A percentile compares a stretch with the other conserved stretches of the same genome.
These are phyloP conservation scores for Colletotrichum sp. DNA, from an alignment of 2,329 filamentous ascomycete species.

Conservation along the genomic window DNA sequence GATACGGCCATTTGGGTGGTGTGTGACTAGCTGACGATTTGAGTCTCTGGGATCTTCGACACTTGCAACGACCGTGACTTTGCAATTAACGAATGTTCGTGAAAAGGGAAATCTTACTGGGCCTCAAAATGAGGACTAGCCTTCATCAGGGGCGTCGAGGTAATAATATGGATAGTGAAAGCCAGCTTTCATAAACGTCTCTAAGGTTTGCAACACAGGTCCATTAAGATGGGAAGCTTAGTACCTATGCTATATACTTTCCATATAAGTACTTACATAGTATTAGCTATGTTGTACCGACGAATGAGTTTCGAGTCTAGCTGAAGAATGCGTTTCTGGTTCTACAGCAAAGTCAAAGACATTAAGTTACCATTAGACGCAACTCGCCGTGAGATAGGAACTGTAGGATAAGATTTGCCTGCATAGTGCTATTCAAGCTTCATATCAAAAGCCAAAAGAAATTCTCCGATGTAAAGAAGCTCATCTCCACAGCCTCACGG, in stretches of 20 bases:
- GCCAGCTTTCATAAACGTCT: background rate
- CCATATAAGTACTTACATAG: background rate
- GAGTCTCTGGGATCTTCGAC: background rate
- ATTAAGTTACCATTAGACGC: background rate
- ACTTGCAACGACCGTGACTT: accelerated
- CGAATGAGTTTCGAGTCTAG: background rate
- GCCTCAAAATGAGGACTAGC: background rate
- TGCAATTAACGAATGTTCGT: background rate
- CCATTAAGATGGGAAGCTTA: background rate
- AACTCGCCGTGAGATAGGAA: background rate
- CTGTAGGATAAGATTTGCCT: background rate
- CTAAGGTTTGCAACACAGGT: background rate
- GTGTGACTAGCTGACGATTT: background rate
- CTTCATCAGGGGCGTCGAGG: accelerated
- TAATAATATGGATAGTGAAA: background rate
- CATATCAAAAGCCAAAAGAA: background rate
- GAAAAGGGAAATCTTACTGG: background rate
- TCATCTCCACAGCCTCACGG: background rate
- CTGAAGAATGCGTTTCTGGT: background rate
- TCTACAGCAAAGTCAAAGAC: background rate
- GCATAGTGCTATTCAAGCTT: background rate
- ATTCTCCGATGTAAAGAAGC: background rate
- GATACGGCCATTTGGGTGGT: background rate
- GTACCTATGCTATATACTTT: background rate
- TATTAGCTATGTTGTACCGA: background rate